Conservation (phyloP, 148 eudicot genomes). For the Chenopodium album region DNA sequence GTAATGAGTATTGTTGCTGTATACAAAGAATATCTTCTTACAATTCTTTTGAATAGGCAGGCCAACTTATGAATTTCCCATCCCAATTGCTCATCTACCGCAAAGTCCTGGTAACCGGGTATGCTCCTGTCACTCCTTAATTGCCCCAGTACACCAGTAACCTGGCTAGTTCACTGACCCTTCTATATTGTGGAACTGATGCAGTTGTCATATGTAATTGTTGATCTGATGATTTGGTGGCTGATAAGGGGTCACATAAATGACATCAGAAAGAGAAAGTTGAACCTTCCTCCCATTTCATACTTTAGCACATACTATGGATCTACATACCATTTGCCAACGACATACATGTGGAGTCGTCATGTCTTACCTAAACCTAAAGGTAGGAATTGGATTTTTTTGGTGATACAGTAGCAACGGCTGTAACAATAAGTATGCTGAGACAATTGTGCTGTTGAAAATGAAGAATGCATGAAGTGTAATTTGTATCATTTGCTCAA, state of each 20-base stretch:
- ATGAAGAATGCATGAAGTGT: background rate
- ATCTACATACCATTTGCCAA: slow-evolving; percentile 81
- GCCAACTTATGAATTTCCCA: slow-evolving; percentile 93
- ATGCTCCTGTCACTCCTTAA: slow-evolving; percentile 23
- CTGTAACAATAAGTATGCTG: background rate
- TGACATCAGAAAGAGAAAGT: slow-evolving; percentile 63
- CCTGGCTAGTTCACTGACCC: background rate
- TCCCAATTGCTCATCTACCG: slow-evolving; percentile 82
- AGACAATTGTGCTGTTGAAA: background rate
- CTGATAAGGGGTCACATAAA: slow-evolving; percentile 72
- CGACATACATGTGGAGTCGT: slow-evolving; percentile 97
- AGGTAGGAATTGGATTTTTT: slow-evolving; percentile 38
- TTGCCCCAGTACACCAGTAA: background rate
- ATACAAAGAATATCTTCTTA: background rate
- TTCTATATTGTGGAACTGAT: slow-evolving; percentile 21
- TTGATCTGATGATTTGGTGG: slow-evolving; percentile 93
- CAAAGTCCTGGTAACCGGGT: slow-evolving; percentile 89
- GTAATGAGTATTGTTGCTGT: background rate
- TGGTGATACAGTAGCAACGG: background rate
- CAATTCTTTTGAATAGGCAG: slow-evolving; percentile 47
- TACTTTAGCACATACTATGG: slow-evolving; percentile 82
- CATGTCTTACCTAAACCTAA: slow-evolving; percentile 85
- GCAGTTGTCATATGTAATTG: slow-evolving; percentile 86
- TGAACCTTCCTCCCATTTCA: slow-evolving; percentile 86
- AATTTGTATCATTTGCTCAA: too few species aligned